These are phyloP conservation scores for Phytophthora crassamura DNA, from an alignment of 352 stramenopile species.

Conservation along the genomic window DNA sequence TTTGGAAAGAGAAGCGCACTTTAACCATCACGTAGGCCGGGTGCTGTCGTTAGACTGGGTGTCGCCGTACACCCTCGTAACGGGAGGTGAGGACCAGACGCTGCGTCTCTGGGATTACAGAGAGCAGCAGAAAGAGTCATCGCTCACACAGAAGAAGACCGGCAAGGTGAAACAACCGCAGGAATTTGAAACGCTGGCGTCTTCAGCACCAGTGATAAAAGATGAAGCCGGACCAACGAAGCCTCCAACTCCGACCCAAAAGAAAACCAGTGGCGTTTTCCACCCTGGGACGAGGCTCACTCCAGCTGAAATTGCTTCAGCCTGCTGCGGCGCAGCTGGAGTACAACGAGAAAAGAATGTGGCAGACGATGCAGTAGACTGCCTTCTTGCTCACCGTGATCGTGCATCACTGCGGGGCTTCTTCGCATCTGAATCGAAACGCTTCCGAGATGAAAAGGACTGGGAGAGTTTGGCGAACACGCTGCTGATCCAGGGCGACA, in stretches of 20 bases:
- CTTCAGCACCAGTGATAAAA: background rate
- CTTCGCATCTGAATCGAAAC: conserved; percentile 32
- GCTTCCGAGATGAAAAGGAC: conserved; percentile 41
- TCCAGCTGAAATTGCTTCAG: conserved; percentile 23
- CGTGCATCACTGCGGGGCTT: conserved; percentile 21
- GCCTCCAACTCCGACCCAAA: conserved; percentile 18
- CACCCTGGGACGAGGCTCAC: conserved; percentile 26
- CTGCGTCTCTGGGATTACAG: conserved; percentile 68
- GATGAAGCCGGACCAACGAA: background rate
- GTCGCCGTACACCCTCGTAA: conserved; percentile 47
- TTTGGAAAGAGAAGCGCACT: conserved; percentile 36
- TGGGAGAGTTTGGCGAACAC: conserved; percentile 64
- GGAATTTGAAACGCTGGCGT: conserved; percentile 12
- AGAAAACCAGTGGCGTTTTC: conserved; percentile 39
- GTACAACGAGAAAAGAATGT: background rate
- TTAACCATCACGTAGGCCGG: conserved; percentile 56
- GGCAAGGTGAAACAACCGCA: conserved; percentile 37
- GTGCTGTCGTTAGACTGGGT: conserved; percentile 71
- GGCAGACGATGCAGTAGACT: background rate
- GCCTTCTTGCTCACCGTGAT: conserved; percentile 18
- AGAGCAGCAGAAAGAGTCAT: conserved; percentile 28
- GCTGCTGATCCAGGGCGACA: conserved; percentile 55
- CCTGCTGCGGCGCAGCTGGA: conserved; percentile 21
- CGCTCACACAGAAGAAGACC: conserved; percentile 27
- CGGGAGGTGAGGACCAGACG: conserved; percentile 74